Evolutionary conservation across 2,329 filamentous ascomycete species (phyloP), one percentile per base, ranked within the genome.

Genomic region (Colletotrichum sp.): DNA sequence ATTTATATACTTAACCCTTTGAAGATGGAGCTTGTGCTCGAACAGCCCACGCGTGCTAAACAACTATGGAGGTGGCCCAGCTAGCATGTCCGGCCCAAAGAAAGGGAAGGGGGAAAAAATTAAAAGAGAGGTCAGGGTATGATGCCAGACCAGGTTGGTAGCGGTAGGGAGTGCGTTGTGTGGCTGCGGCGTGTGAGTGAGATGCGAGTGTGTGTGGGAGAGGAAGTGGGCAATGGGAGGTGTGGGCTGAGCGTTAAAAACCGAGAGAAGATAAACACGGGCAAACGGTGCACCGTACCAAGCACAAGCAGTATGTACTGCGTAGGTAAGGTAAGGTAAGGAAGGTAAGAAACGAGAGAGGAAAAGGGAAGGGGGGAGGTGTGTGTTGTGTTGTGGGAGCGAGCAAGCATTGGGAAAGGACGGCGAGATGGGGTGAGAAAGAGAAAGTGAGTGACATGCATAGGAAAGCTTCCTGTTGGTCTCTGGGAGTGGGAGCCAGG

Each of bases 1-100:
- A 78, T 81, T 86, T 86, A 75, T 85, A 85, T 85, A 85, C 80
- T 80, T 78, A 72, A 78, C 78, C 78, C 75, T 78, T 80, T 77
- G 72, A 75, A 76, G 74, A 78, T 75, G 75, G 78, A 79, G 76
- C 78, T 77, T 69, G 71, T 72, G 75, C 73, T 76, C 63, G 66
- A 75, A 72, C 59, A 77, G 64, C 28, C 68, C 60, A 71, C 55
- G 52, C 18, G 75, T 67, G 55, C 68, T 48, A 68, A 48, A 67
- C 66, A 65, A 76, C 63, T 69, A 57, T 34, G 28, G 24, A 68
- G 48, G 39, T 65, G 65, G 63, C 52, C 55, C n/a, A 77, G 57
- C 68, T 73, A 69, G 60, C 59, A 65, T 73, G 57, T 71, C 64
- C 34, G 34, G 52, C 26, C 52, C 44, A 52, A 44, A 34, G 59